phyloP scores from a whole-genome alignment of 2,329 filamentous ascomycete genomes.

The Trichoderma koningiopsis region DNA sequence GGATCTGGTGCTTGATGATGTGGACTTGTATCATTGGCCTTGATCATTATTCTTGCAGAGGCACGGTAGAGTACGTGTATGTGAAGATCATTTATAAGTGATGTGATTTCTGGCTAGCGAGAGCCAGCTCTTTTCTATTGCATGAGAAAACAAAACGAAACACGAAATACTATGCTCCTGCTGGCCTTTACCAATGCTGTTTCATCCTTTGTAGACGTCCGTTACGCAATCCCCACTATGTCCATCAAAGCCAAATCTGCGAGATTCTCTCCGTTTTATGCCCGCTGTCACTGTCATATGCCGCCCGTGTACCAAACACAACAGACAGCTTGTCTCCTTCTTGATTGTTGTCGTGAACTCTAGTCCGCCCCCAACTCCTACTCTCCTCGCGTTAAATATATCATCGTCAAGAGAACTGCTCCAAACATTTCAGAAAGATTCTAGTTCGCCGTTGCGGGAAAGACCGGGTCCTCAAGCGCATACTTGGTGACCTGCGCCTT shows the following conservation, averaged over 20 bases:
- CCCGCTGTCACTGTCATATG: background rate
- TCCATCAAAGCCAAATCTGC: background rate
- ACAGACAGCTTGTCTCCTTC: background rate
- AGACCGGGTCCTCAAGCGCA: constrained; percentile 54
- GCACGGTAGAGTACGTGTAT: background rate
- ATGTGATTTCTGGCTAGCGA: background rate
- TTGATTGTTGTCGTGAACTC: background rate
- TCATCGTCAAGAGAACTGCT: background rate
- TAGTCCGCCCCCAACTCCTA: background rate
- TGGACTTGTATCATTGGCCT: background rate
- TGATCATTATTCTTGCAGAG: background rate
- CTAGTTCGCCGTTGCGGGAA: constrained; percentile 32
- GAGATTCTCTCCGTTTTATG: background rate
- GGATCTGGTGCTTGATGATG: background rate
- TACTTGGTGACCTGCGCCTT: constrained; percentile 73
- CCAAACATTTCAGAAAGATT: background rate
- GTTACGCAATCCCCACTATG: background rate
- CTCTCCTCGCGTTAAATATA: background rate
- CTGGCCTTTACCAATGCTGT: background rate
- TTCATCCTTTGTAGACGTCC: background rate
- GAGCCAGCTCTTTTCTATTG: background rate
- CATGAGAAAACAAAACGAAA: background rate
- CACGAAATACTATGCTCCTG: background rate
- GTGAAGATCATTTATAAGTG: too few relatives aligned
- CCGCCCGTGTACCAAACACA: background rate